Percentiles rank a stretch among this genome's conserved stretches.
phyloP scores from a whole-genome alignment of 305 asterid genomes.

The Fraxinus greggii region DNA sequence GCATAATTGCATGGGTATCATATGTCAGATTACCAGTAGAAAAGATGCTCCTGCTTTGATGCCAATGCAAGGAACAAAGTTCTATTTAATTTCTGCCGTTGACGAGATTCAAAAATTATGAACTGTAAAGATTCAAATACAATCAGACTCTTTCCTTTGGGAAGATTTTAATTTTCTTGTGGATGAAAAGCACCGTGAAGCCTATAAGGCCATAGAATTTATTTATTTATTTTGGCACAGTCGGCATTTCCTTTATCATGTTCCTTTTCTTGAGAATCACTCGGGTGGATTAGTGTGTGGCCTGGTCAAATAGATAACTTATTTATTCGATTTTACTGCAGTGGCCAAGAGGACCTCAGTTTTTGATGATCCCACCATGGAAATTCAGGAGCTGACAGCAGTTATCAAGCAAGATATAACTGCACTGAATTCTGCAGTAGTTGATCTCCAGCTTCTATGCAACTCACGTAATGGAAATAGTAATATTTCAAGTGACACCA shows the following conservation, averaged over 20 bases:
- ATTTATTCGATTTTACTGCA: slow-evolving; percentile 30
- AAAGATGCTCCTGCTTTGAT: neutral
- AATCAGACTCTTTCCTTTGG: neutral
- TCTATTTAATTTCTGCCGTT: neutral
- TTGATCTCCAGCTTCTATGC: slow-evolving; percentile 73
- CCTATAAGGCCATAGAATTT: neutral
- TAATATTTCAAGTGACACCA: slow-evolving; percentile 58
- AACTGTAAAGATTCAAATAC: neutral
- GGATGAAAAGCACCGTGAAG: neutral
- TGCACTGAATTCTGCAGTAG: slow-evolving; percentile 82
- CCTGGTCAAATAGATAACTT: slow-evolving; percentile 2
- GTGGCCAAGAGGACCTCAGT: slow-evolving; percentile 92
- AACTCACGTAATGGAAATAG: slow-evolving; percentile 59
- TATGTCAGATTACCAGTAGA: neutral
- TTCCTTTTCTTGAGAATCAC: neutral
- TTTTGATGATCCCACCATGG: slow-evolving; percentile 84
- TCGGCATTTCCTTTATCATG: neutral
- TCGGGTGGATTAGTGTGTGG: neutral
- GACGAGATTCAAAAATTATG: neutral
- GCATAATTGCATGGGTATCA: neutral
- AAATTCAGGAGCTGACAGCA: slow-evolving; percentile 86
- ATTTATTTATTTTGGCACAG: neutral
- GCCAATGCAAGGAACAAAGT: neutral
- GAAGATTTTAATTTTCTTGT: neutral
- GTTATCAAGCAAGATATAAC: slow-evolving; percentile 90